phyloP scores from a whole-genome alignment of 768 basidiomycete species.

The Neoboletus magnificus region DNA sequence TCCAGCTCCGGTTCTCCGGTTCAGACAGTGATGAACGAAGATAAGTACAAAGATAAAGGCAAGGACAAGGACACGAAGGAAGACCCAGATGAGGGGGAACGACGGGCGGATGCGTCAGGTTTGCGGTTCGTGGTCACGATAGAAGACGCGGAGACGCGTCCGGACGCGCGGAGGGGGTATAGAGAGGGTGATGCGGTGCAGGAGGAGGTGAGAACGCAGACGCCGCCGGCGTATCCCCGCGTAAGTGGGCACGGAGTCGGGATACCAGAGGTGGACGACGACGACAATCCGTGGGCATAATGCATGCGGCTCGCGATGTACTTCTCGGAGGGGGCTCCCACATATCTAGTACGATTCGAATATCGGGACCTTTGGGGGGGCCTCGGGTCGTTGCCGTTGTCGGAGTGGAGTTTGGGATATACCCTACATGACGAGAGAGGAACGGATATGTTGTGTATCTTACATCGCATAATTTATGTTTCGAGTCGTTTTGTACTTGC shows the following conservation, averaged over 20 bases:
- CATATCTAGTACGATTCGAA: too few species aligned
- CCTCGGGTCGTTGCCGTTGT: too few species aligned
- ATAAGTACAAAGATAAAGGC: neutral
- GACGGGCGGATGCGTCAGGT: neutral
- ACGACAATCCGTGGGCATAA: slow-evolving; percentile 27
- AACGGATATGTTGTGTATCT: too few species aligned
- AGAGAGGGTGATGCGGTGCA: neutral
- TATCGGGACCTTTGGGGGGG: too few species aligned
- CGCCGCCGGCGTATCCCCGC: slow-evolving; percentile 18
- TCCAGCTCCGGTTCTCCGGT: neutral
- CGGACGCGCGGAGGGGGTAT: neutral
- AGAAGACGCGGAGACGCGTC: neutral
- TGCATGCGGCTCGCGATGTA: neutral
- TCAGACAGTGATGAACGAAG: neutral
- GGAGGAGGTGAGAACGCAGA: slow-evolving; percentile 14
- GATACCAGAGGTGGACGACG: slow-evolving; percentile 16
- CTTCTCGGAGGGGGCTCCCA: too few species aligned
- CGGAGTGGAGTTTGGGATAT: too few species aligned
- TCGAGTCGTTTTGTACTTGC: too few species aligned
- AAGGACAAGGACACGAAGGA: neutral
- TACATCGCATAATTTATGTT: too few species aligned
- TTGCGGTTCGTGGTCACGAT: slow-evolving; percentile 1
- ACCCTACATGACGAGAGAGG: too few species aligned
- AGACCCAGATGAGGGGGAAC: too few species aligned
- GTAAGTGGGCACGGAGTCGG: slow-evolving; percentile 5